Conservation (phyloP, 2,329 filamentous ascomycete species). For the Thelonectria discophora region DNA sequence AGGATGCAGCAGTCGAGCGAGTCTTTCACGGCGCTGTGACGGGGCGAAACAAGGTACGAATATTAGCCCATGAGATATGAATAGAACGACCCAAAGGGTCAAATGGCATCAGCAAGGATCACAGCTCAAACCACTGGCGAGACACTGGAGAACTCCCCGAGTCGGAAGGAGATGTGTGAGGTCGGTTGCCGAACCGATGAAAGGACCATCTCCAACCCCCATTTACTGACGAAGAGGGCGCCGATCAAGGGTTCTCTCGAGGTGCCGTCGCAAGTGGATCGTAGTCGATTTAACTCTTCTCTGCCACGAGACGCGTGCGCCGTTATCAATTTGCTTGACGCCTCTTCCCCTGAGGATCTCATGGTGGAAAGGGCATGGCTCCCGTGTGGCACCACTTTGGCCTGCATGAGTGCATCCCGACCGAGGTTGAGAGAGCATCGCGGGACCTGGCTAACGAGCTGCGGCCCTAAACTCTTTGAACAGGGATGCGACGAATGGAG, state of each 20-base stretch:
- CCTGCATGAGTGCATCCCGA: neutral
- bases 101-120: conserved; percentile 1
- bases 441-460: conserved; percentile 2
- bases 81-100: neutral
- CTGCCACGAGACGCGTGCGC: neutral
- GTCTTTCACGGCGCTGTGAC: conserved; percentile 21
- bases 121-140: neutral
- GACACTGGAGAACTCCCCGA: neutral
- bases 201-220: conserved; percentile 5
- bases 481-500: neutral
- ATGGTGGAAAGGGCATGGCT: neutral
- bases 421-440: neutral
- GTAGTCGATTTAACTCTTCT: neutral
- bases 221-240: neutral
- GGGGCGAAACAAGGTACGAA: neutral
- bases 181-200: neutral
- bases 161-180: neutral
- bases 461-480: neutral
- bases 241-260: neutral
- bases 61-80: conserved; percentile 20
- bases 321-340: too few species aligned
- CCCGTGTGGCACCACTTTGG: conserved; percentile 2
- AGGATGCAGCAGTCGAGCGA: conserved; percentile 13
- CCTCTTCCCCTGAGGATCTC: neutral
- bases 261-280: conserved; percentile 12